Evolutionary conservation across 805 yeast species (phyloP), one percentile per base, ranked within the genome.

Genomic region (Brettanomyces custersianus): DNA sequence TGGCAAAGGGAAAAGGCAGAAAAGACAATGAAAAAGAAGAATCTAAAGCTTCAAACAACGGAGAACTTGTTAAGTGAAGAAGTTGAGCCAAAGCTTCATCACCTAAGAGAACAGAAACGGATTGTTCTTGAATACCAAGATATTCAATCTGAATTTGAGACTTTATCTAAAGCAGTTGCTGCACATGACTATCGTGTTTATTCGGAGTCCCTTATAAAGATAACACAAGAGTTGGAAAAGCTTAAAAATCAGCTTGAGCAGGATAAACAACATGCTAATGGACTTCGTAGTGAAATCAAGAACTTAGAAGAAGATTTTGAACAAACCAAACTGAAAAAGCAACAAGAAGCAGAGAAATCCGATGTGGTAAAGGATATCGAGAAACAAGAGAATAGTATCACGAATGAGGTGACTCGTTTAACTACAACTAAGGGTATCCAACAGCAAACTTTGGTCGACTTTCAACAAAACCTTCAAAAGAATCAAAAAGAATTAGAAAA

Each of bases 1-100:
- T 95, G 87, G 42, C 74, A 96, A 44, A 78, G 90, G 48, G 94
- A 83, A 40, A 84, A 83, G 54, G 96, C 97, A 0, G 81, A 85
- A 49, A 79, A 83, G 52, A 85, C 95, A 2, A 86, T 92, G 86
- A 72, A 79, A 1, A 88, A 87, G 59, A 90, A 90, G 51, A 95
- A 92, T 47, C 71, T 81, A 12, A 88, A 88, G 49, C 67, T 92
- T 34, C 72, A 68, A 24, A 94, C 85, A 52, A 88, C 87, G 36
- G 70, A 82, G 45, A 68, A 71, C 21, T 59, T 88, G 30, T 63
- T 90, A 38, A 63, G 65, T 13, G 96, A 88, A 52, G 97, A 92
- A 55, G 90, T 92, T 41, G 94, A 84, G 52, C 98, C 98, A 4
- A 86, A 87, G 52, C 65, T 92, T 34, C 88, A 81, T 39, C 79